A percentile compares a stretch with the other conserved stretches of the same genome.
phyloP scores from a whole-genome alignment of 2,329 filamentous ascomycete genomes.

The Cyclaneusma minus region DNA sequence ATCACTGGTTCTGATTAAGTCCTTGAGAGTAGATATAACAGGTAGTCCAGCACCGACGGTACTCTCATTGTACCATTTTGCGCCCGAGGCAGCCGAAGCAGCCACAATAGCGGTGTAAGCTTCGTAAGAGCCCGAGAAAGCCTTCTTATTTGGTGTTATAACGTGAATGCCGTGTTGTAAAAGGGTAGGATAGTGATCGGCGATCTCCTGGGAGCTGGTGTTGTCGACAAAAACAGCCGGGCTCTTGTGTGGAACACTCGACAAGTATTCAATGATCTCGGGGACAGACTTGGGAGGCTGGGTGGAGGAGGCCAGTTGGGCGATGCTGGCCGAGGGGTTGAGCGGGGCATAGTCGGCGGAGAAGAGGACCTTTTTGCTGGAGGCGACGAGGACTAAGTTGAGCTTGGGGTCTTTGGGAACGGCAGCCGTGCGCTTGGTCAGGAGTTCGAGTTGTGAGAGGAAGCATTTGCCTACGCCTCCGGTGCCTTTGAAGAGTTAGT shows the following conservation, averaged over 20 bases:
- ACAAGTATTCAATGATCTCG: constrained; percentile 64
- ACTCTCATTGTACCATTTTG: constrained; percentile 87
- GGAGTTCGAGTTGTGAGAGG: constrained; percentile 60
- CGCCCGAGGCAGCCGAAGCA: constrained; percentile 52
- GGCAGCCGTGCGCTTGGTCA: constrained; percentile 49
- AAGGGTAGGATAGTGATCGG: constrained; percentile 68
- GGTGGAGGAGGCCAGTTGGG: constrained; percentile 46
- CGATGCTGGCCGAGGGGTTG: constrained; percentile 40
- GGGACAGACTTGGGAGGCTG: constrained; percentile 51
- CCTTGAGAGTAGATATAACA: constrained; percentile 83
- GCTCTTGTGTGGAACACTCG: constrained; percentile 59
- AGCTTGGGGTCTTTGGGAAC: constrained; percentile 32
- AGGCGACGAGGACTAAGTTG: constrained; percentile 70
- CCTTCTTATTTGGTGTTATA: constrained; percentile 97
- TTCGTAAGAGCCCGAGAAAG: constrained; percentile 67
- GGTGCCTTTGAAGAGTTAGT: constrained; percentile 41
- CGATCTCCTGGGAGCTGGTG: constrained; percentile 79
- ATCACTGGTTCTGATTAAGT: constrained; percentile 89
- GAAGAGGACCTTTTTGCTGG: constrained; percentile 71
- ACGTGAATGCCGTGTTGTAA: constrained; percentile 72
- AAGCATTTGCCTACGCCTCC: constrained; percentile 91
- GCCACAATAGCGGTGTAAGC: constrained; percentile 82
- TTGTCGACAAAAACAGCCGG: constrained; percentile 88
- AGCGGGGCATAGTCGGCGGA: constrained; percentile 57
- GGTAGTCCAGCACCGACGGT: constrained; percentile 88